A percentile compares a stretch with the other conserved stretches of the same genome.
Conservation (phyloP, 257 asterid genomes). For the Nicotiana benthamiana region DNA sequence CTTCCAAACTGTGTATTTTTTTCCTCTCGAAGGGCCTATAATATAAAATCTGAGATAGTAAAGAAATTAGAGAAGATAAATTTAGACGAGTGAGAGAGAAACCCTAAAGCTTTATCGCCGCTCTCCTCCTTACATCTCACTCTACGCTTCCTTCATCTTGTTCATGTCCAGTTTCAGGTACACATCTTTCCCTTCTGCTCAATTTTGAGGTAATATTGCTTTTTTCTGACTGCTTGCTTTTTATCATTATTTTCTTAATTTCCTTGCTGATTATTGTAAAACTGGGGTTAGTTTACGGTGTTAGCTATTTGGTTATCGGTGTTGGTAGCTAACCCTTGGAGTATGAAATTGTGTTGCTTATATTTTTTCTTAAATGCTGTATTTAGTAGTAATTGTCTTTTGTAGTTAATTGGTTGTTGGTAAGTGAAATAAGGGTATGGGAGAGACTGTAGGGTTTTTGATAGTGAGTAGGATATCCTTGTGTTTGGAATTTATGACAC, state of each 20-base stretch:
- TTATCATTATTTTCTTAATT: not conserved
- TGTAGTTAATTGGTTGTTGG: not conserved
- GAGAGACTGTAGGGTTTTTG: not conserved
- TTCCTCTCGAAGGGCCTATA: too few species aligned
- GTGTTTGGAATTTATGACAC: not conserved
- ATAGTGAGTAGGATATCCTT: not conserved
- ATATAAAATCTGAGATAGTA: not conserved
- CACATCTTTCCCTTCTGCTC: not conserved
- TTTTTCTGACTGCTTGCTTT: not conserved
- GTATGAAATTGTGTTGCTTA: not conserved
- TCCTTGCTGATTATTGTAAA: not conserved
- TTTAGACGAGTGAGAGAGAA: not conserved
- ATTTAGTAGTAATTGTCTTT: not conserved
- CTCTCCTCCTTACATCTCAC: not conserved
- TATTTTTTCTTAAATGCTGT: not conserved
- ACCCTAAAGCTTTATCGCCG: constrained; percentile 9
- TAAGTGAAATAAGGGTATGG: not conserved
- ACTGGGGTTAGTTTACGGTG: not conserved
- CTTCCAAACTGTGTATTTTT: not conserved
- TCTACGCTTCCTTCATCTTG: not conserved
- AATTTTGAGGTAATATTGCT: not conserved
- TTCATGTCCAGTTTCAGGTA: not conserved
- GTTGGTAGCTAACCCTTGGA: not conserved
- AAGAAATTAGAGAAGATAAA: not conserved
- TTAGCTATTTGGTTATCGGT: not conserved